Percentiles rank a stretch among this genome's conserved stretches.
Evolutionary conservation across 2,329 filamentous ascomycete genomes (phyloP).

Genomic region (Trichoderma hamatum): DNA sequence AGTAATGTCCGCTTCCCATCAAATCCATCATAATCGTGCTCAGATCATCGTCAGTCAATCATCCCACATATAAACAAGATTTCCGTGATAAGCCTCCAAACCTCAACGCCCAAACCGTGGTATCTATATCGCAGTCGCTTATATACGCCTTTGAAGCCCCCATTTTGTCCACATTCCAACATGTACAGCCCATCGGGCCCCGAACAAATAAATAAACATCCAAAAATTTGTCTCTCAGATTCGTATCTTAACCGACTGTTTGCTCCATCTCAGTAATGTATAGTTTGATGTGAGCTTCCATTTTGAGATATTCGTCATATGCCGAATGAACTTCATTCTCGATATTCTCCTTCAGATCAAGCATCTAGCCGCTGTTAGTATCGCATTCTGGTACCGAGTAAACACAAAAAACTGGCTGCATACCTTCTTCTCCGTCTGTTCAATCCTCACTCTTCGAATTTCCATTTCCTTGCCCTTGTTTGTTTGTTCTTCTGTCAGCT

Average conservation of each 20-base stretch:
- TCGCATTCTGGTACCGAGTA: background rate
- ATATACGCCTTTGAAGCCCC: constrained; percentile 4
- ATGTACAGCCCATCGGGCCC: constrained; percentile 22
- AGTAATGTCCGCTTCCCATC: background rate
- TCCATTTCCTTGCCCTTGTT: constrained; percentile 94
- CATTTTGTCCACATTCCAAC: background rate
- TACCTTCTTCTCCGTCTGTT: constrained; percentile 99
- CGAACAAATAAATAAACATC: constrained; percentile 2
- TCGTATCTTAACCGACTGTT: constrained; percentile 56
- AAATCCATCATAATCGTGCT: constrained; percentile 5
- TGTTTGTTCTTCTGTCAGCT: constrained; percentile 79
- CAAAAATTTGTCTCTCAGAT: background rate
- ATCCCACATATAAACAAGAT: constrained; percentile 13
- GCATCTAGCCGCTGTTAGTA: constrained; percentile 67
- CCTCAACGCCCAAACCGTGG: constrained; percentile 47
- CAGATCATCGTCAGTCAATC: background rate
- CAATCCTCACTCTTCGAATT: constrained; percentile 85
- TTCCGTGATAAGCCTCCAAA: constrained; percentile 16
- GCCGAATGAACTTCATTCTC: constrained; percentile 90
- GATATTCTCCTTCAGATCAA: constrained; percentile 95
- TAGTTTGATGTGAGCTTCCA: constrained; percentile 94
- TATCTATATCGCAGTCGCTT: constrained; percentile 43
- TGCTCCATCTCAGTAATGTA: constrained; percentile 99
- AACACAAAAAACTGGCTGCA: background rate
- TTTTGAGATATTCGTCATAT: constrained; percentile 93